Evolutionary conservation across 2,329 filamentous ascomycete species (phyloP), one percentile per base, ranked within the genome.

Genomic region (Sclerotinia glacialis): DNA sequence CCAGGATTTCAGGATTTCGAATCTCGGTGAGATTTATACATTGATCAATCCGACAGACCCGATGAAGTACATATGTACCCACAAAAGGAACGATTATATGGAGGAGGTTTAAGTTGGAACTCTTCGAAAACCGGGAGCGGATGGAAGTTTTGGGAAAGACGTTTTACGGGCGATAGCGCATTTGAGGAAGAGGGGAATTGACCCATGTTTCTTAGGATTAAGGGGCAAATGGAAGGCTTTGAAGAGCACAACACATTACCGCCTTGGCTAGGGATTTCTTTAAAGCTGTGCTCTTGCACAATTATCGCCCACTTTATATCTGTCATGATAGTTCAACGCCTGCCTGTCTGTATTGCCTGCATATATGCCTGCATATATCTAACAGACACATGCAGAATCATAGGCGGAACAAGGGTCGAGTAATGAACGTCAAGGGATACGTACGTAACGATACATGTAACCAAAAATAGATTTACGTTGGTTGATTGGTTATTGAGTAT

Each of bases 41-140:
- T 6, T 55, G 4, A 40, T n/a, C 46, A 46, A 49, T 37, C 58
- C 58, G 44, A 49, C 28, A 5, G 58, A 40, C 44, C 44, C 28
- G 44, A 61, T 1, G 31, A 49, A 7, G 28, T 21, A 60, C 58
- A 40, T 40, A 26, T 49, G 44, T 60, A 37, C 44, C 58, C 58
- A 60, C 58, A 60, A 60, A 50, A 61, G 58, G 58, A 61, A 61
- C 58, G 58, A 61, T 49, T 61, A 61, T 37, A 18, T 40, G 28
- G 18, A n/a, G 37, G 26, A n/a, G 9, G 34, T 54, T 54, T 2
- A 54, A 34, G 28, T 37, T 60, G 42, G 28, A 60, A 59, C 28
- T 49, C 12, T 44, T 49, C 12, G 47, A 44, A 47, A 34, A 60
- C 56, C 37, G 6, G 8, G 40, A 46, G 26, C 42, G 56, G 28